Percentiles rank a stretch among this genome's conserved stretches.
phyloP scores from a whole-genome alignment of 75 land plant species.

The Picea glauca region DNA sequence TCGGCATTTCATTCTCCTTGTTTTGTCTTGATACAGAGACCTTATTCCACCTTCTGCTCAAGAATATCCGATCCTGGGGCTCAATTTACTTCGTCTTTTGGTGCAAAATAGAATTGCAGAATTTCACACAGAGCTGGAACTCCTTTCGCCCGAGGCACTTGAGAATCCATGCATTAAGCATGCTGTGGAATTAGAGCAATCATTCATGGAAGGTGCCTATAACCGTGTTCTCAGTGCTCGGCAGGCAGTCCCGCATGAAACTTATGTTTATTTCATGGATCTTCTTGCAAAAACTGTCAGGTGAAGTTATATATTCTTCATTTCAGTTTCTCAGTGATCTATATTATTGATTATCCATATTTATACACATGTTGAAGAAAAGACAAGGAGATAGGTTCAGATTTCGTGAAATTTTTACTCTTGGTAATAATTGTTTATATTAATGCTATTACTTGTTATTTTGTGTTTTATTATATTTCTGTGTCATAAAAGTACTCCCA shows the following conservation, averaged over 20 bases:
- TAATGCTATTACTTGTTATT: not conserved
- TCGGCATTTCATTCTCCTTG: not conserved
- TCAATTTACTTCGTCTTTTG: conserved; percentile 84
- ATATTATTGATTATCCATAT: not conserved
- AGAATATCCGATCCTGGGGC: conserved; percentile 83
- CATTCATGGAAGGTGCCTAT: conserved; percentile 98
- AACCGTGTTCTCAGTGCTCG: conserved; percentile 90
- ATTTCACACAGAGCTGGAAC: conserved; percentile 90
- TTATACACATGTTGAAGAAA: conserved; percentile 1
- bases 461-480: too few relatives aligned
- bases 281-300: conserved; percentile 95
- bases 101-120: conserved; percentile 97
- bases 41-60: conserved; percentile 64
- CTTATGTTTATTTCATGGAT: conserved; percentile 92
- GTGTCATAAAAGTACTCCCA: too few relatives aligned
- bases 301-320: conserved; percentile 16
- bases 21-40: not conserved
- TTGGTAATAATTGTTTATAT: not conserved
- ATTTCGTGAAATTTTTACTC: not conserved
- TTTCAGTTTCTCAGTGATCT: not conserved
- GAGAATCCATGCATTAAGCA: conserved; percentile 85
- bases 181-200: conserved; percentile 95
- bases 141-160: conserved; percentile 73
- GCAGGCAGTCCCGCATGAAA: conserved; percentile 88
- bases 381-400: not conserved